A percentile compares a stretch with the other conserved stretches of the same genome.
Conservation (phyloP, 2,329 filamentous ascomycete genomes). For the Parasarocladium wereldwijsianum region DNA sequence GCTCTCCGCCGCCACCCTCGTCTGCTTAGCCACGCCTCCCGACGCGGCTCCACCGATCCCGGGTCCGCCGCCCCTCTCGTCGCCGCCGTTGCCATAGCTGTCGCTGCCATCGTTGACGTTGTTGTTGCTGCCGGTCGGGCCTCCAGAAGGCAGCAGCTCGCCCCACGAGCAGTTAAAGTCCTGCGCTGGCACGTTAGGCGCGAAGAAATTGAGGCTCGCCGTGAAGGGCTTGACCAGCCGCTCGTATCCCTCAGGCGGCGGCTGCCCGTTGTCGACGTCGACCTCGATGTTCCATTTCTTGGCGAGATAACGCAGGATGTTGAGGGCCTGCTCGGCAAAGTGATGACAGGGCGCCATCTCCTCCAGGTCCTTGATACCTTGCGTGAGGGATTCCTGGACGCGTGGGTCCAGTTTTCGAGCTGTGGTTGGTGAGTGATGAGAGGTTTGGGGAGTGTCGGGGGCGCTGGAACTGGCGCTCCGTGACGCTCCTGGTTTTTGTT, state of each 20-base stretch:
- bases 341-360: slow-evolving; percentile 48
- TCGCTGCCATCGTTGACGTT: neutral
- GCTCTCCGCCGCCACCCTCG: slow-evolving; percentile 17
- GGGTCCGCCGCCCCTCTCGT: slow-evolving; percentile 5
- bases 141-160: slow-evolving; percentile 5
- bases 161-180: slow-evolving; percentile 36
- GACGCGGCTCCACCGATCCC: slow-evolving; percentile 6
- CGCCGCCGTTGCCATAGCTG: neutral
- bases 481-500: no score
- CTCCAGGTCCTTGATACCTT: slow-evolving; percentile 40
- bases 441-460: slow-evolving; percentile 8
- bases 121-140: slow-evolving; percentile 1
- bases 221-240: slow-evolving; percentile 30
- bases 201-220: slow-evolving; percentile 41
- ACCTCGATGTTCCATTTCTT: slow-evolving; percentile 44
- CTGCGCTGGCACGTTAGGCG: slow-evolving; percentile 29
- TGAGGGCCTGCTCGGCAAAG: slow-evolving; percentile 45
- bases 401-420: slow-evolving; percentile 23
- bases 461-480: neutral
- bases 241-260: slow-evolving; percentile 20
- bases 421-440: no score
- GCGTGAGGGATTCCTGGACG: slow-evolving; percentile 30
- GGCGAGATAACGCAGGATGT: slow-evolving; percentile 42
- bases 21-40: neutral
- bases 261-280: slow-evolving; percentile 20